These are phyloP conservation scores for Lactarius psammicola DNA, from an alignment of 768 basidiomycete species.

Conservation along the genomic window DNA sequence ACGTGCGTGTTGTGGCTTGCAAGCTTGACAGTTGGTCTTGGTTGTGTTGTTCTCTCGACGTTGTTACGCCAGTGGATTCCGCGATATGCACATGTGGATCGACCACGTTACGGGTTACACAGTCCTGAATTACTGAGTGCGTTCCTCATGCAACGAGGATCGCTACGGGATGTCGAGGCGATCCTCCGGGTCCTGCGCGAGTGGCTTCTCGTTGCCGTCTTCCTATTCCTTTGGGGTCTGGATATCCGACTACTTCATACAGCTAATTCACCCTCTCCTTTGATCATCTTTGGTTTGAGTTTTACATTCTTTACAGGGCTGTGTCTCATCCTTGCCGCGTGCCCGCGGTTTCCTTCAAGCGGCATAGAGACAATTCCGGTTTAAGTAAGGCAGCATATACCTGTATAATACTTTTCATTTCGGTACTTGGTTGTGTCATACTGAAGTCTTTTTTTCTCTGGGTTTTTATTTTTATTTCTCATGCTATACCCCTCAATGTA, in stretches of 20 bases:
- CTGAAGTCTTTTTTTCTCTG: too few species aligned
- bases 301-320: not conserved
- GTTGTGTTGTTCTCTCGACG: not conserved
- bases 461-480: too few species aligned
- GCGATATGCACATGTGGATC: not conserved
- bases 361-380: not conserved
- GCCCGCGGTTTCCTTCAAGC: not conserved
- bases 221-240: conserved; percentile 9
- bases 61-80: not conserved
- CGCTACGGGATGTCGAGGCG: not conserved
- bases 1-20: conserved; percentile 9
- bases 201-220: not conserved
- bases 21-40: conserved; percentile 10
- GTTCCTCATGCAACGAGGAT: not conserved
- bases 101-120: not conserved
- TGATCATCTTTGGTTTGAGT: not conserved
- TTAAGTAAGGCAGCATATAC: not conserved
- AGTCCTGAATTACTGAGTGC: not conserved
- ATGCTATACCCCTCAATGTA: too few species aligned
- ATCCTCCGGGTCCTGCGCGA: not conserved
- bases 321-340: conserved; percentile 4
- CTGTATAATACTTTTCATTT: too few species aligned
- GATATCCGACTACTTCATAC: not conserved
- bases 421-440: too few species aligned
- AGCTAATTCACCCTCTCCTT: not conserved